Evolutionary conservation across 176 grass and related monocot species (phyloP).

Genomic region (Lolium multiflorum): DNA sequence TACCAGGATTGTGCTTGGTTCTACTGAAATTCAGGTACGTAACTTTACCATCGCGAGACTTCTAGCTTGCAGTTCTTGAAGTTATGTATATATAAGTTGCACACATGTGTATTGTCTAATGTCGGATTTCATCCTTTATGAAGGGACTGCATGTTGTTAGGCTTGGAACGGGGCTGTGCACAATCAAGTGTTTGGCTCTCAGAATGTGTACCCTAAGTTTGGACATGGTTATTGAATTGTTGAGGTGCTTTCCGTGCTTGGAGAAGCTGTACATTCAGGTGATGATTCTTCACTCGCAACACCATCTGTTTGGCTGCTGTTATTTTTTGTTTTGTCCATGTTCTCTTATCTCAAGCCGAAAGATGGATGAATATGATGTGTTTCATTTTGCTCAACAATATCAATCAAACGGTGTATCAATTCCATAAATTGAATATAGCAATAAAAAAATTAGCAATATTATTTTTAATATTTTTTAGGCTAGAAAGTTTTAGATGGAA

Average conservation of each 20-base stretch:
- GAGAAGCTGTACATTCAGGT: slow-evolving; percentile 15
- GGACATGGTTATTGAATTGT: background rate
- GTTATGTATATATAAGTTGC: too few relatives aligned
- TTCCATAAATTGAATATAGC: too few relatives aligned
- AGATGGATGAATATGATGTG: too few relatives aligned
- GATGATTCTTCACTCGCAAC: background rate
- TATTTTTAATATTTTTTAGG: too few relatives aligned
- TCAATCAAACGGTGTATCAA: too few relatives aligned
- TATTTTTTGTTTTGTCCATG: too few relatives aligned
- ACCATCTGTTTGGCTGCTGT: background rate
- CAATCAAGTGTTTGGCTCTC: background rate
- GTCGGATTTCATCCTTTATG: background rate
- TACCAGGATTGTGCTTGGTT: background rate
- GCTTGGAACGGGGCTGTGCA: background rate
- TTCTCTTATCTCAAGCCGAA: too few relatives aligned
- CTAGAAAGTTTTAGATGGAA: too few relatives aligned
- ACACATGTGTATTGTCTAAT: background rate
- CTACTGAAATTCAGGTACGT: background rate
- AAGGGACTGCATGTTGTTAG: background rate
- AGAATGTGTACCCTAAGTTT: background rate
- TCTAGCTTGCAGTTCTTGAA: background rate
- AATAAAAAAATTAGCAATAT: too few relatives aligned
- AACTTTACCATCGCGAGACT: background rate
- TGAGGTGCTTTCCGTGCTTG: slow-evolving; percentile 25
- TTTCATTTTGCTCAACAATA: background rate